Conservation (phyloP, 2,329 filamentous ascomycete species). For the Aspergillus fumigatus region DNA sequence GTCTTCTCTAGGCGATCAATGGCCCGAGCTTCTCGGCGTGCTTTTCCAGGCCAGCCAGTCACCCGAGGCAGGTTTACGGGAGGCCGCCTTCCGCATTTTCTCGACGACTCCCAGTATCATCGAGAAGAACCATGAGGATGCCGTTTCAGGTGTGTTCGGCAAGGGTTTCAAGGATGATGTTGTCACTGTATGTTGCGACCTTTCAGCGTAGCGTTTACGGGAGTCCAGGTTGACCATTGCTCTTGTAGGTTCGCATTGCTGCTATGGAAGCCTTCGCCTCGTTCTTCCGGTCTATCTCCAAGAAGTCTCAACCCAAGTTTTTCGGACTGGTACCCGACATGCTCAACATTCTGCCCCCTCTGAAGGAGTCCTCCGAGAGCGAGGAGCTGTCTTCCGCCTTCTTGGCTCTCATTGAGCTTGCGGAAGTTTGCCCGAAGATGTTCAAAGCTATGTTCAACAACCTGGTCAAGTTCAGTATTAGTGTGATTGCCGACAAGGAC, state of each 20-base stretch:
- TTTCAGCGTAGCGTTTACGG: background rate
- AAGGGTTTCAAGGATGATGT: conserved; percentile 89
- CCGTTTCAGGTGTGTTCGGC: conserved; percentile 82
- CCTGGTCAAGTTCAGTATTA: conserved; percentile 86
- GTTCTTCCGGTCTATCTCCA: conserved; percentile 87
- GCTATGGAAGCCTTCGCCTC: conserved; percentile 96
- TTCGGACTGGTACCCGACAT: conserved; percentile 83
- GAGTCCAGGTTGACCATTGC: conserved; percentile 12
- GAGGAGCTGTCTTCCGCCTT: conserved; percentile 88
- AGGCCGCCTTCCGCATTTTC: conserved; percentile 92
- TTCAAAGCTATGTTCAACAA: conserved; percentile 93
- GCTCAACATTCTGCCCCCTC: conserved; percentile 86
- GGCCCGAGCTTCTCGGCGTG: conserved; percentile 81
- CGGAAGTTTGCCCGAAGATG: conserved; percentile 94
- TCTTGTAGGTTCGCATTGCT: conserved; percentile 70
- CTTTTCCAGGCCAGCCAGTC: conserved; percentile 91
- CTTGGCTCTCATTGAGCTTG: conserved; percentile 86
- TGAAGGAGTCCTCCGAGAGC: conserved; percentile 87
- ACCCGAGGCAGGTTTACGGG: conserved; percentile 73
- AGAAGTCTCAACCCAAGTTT: conserved; percentile 86
- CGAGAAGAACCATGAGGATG: conserved; percentile 88
- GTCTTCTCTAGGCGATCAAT: conserved; percentile 62
- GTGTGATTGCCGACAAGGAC: conserved; percentile 93
- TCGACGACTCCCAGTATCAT: conserved; percentile 93
- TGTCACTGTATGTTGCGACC: conserved; percentile 56